Evolutionary conservation across 345 rosid genomes (phyloP), one percentile per base, ranked within the genome.

Genomic region (Mallotus nudiflorus): DNA sequence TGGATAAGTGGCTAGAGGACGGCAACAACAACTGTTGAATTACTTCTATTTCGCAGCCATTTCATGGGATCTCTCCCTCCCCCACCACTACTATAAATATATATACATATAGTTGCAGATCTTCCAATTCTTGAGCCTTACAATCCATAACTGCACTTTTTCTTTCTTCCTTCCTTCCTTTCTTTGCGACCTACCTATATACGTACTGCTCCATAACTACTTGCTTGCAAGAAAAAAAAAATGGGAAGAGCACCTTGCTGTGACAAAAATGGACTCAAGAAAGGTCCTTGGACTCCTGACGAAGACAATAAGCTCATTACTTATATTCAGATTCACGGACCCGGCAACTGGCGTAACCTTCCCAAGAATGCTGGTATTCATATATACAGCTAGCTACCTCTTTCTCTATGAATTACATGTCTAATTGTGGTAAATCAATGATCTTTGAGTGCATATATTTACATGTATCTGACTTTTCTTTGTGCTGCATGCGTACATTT

Each of bases 201-300:
- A n/a, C n/a, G n/a, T n/a, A n/a, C n/a, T n/a, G n/a, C n/a, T n/a
- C n/a, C n/a, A n/a, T n/a, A n/a, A n/a, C n/a, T n/a, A n/a, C n/a
- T n/a, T n/a, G n/a, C n/a, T n/a, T n/a, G n/a, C n/a, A n/a, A n/a
- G n/a, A n/a, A n/a, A n/a, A n/a, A n/a, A 33, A 8, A 1, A 54
- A 77, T 77, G 81, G 81, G 77, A 49, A 77, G 81, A 63, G 72
- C 74, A 25, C 81, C 81, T 63, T 77, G 81, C 62, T 77, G 81
- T 27, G 81, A 77, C 67, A 77, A 77, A 33, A 73, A 68, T 57
- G 81, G 81, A 49, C 67, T 72, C 31, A 77, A 77, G 74, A 77
- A 77, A 48, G 81, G 81, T 40, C 77, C 81, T 0, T 77, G 81
- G 81, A 77, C 81, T 0, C 19, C 81, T 0, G 81, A 77, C 27